Percentiles rank a stretch among this genome's conserved stretches.
These are phyloP conservation scores for Sporisorium graminicola DNA, from an alignment of 1,284 basidiomycete genomes.

Conservation along the genomic window DNA sequence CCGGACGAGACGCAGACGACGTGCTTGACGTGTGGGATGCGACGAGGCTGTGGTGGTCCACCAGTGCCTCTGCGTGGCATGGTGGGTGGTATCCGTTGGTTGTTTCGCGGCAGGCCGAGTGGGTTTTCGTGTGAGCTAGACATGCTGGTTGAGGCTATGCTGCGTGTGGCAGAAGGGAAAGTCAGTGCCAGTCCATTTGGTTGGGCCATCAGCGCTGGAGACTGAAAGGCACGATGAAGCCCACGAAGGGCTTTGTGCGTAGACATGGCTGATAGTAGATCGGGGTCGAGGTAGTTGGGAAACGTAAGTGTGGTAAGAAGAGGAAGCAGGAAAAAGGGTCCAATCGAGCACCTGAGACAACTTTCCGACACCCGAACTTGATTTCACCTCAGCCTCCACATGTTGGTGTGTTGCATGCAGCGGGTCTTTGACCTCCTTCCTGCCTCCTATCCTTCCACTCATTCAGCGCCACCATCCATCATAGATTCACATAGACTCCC, in stretches of 20 bases:
- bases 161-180: background rate
- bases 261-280: background rate
- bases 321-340: slow-evolving; percentile 1
- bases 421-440: no score
- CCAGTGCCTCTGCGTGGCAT: slow-evolving; percentile 60
- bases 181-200: background rate
- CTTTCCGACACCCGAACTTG: slow-evolving; percentile 25
- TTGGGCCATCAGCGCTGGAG: background rate
- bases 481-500: background rate
- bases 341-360: no score
- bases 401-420: background rate
- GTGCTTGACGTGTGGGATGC: slow-evolving; percentile 73
- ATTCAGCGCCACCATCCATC: background rate
- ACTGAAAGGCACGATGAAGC: background rate
- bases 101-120: slow-evolving; percentile 65
- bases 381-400: slow-evolving; percentile 38
- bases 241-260: background rate
- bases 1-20: slow-evolving; percentile 91
- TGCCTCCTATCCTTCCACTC: background rate
- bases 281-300: background rate
- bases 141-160: slow-evolving; percentile 2
- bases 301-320: background rate
- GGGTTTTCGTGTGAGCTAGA: slow-evolving; percentile 58
- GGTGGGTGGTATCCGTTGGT: slow-evolving; percentile 55
- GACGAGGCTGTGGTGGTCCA: slow-evolving; percentile 72